Conservation (phyloP, 768 basidiomycete species). For the Thelephora ganbajun region DNA sequence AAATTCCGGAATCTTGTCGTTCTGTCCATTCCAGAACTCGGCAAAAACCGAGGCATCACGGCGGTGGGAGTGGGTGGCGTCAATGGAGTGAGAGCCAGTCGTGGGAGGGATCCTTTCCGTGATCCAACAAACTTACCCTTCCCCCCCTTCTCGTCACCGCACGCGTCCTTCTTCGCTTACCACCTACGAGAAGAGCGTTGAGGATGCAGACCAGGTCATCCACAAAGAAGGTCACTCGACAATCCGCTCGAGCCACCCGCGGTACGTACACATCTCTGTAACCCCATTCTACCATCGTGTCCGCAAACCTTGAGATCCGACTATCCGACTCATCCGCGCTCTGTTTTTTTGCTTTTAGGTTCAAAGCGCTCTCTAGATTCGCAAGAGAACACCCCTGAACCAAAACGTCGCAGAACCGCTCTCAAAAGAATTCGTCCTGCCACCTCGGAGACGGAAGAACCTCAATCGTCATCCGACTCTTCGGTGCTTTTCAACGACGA, state of each 20-base stretch:
- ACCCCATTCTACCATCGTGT: not conserved
- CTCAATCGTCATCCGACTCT: not conserved
- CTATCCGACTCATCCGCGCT: not conserved
- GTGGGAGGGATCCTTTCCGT: no score
- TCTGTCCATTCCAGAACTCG: no score
- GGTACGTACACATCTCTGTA: not conserved
- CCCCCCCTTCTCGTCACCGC: no score
- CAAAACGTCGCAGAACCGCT: not conserved
- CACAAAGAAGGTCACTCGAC: not conserved
- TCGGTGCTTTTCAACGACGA: not conserved
- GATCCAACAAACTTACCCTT: no score
- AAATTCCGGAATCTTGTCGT: no score
- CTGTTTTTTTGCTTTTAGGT: not conserved
- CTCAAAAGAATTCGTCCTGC: not conserved
- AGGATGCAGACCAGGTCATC: conserved; percentile 1
- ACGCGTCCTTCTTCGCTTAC: no score
- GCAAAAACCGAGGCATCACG: no score
- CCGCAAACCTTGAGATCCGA: not conserved
- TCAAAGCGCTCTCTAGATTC: not conserved
- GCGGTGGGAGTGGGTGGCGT: no score
- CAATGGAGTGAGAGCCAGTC: no score
- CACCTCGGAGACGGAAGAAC: not conserved
- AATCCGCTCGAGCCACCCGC: not conserved
- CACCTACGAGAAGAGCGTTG: no score
- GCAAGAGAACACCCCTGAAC: not conserved